phyloP scores from a whole-genome alignment of 2,329 filamentous ascomycete species.

The Penicillium thymicola region DNA sequence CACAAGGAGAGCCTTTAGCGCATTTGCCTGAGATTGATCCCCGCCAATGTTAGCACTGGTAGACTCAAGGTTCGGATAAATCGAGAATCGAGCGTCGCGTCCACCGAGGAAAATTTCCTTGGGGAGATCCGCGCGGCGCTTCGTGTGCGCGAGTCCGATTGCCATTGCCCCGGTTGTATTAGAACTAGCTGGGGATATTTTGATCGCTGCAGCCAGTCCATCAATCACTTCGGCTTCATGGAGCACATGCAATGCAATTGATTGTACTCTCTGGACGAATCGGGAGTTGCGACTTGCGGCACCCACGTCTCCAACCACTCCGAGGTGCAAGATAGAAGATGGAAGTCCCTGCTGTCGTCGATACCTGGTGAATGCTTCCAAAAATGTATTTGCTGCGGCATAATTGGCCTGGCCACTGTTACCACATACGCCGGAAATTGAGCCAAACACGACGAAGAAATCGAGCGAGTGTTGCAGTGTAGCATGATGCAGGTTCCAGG shows the following conservation, averaged over 20 bases:
- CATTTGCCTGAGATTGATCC: neutral
- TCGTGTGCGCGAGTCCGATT: neutral
- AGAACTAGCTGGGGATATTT: neutral
- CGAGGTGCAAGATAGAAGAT: slow-evolving; percentile 25
- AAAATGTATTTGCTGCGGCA: slow-evolving; percentile 33
- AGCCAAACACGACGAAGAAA: slow-evolving; percentile 33
- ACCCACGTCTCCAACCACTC: slow-evolving; percentile 27
- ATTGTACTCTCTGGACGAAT: slow-evolving; percentile 15
- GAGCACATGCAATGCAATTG: slow-evolving; percentile 2
- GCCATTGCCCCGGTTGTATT: neutral
- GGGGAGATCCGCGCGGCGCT: neutral
- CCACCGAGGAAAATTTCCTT: slow-evolving; percentile 1
- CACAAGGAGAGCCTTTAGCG: neutral
- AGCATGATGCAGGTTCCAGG: slow-evolving; percentile 29
- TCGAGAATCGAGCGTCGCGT: neutral
- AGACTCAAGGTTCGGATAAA: slow-evolving; percentile 3
- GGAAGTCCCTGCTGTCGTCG: slow-evolving; percentile 21
- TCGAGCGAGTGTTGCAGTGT: slow-evolving; percentile 8
- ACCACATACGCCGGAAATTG: slow-evolving; percentile 31
- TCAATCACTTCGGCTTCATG: slow-evolving; percentile 3
- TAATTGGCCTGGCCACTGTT: slow-evolving; percentile 45
- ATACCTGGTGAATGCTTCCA: slow-evolving; percentile 29
- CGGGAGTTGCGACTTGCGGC: slow-evolving; percentile 11
- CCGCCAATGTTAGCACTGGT: neutral
- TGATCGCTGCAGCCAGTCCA: neutral